Evolutionary conservation across 2,329 filamentous ascomycete genomes (phyloP), one percentile per base, ranked within the genome.

Genomic region (Diatrype stigma): DNA sequence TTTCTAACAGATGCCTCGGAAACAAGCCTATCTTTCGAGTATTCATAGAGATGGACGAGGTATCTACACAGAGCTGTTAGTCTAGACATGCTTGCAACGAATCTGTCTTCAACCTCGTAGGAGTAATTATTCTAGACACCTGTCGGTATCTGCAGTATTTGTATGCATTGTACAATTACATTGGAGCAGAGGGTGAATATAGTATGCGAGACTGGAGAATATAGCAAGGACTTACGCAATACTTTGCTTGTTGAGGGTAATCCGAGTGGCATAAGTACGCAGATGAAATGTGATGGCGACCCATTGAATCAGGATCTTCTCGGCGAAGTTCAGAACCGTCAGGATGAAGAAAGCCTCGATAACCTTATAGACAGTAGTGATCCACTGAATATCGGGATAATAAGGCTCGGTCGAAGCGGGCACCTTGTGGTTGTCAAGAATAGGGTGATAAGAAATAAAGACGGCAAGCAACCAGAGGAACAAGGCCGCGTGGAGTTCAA

Each of bases 401-500:
- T 76, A 68, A n/a, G 80, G 79, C 48, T 82, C 60, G 2, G 65
- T 60, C 35, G 50, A 50, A 34, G 64, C 63, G 12, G 65, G 50
- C 0, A 70, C 67, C 26, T 77, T 76, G 57, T 84, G 78, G 49
- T 71, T 73, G 55, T 82, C 85, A 78, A 95, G 86, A 1, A 89
- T 93, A 2, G 90, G 90, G 34, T 89, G 74, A 68, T 95, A 96
- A 0, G 90, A 96, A 38, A 95, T 79, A 57, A 96, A 82, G 16
- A 96, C 82, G 16, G 89, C 89, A 12, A 97, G 76, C 80, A 89
- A 87, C 93, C 93, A 97, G 58, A 96, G 85, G 70, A 96, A 96
- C 3, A 96, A 70, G 0, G 91, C 91, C 0, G 86, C 85, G 12
- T 90, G 90, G 0, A 97, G 72, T 67, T 97, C 93, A 44, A 97